Base-by-base conservation (phyloP, 2,329 filamentous ascomycete species). In the Aspergillus ibericus region DNA sequence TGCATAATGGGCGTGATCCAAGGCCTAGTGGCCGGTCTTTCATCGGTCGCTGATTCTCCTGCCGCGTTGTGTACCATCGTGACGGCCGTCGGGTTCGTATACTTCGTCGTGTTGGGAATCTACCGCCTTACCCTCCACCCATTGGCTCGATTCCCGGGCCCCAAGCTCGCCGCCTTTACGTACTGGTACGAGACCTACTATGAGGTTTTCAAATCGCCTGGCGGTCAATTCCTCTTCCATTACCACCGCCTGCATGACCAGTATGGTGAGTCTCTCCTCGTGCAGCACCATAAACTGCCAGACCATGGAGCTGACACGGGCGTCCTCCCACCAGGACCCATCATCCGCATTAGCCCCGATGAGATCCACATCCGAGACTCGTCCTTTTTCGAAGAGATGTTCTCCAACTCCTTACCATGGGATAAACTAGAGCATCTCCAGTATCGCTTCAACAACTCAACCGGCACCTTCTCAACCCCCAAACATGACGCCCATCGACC, bases 401-500 rank as follows among this genome's bases (percentile, higher is more conserved):
- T 57, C 48, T 60, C 60, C 13, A 59, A 61, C 15, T 52, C 62
- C 13, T 36, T 58, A 3, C 60, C 58, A 2, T 62, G 59, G 22
- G 60, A 64, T 20, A 64, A 64, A 22, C 55, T 46, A 13, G 54
- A 55, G 34, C 50, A 56, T 22, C 53, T 62, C 36, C 56, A 59
- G 12, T 38, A 56, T 34, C 62, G 62, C 1, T 64, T 64, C 42
- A 56, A 56, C 25, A 64, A 63, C 32, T 49, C 59, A 10, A 59
- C 52, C 5, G 61, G 55, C 2, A 51, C 58, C 9, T 59, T 67
- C 16, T 50, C 68, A 5, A 79, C 77, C 0, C 63, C 72, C 18
- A 65, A 71, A 12, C 73, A 78, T 56, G 69, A 76, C 34, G 60
- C 72, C 12, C 78, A 81, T 58, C 74, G 76, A 4, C 66, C 70